These are phyloP conservation scores for Phyllosticta ampelicida DNA, from an alignment of 2,329 filamentous ascomycete genomes.

Conservation along the genomic window DNA sequence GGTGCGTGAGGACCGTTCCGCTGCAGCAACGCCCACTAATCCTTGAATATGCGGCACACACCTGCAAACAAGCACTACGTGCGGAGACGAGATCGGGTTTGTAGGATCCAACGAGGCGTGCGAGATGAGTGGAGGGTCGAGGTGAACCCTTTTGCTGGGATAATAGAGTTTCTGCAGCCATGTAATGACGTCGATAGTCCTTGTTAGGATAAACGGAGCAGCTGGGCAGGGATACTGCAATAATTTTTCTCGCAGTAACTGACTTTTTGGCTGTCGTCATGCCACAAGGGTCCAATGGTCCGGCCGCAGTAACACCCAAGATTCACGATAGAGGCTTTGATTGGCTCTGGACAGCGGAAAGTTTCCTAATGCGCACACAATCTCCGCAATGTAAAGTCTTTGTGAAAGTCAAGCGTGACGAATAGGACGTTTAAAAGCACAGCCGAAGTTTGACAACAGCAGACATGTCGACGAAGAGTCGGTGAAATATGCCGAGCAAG, in stretches of 20 bases:
- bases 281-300: neutral
- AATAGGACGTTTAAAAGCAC: neutral
- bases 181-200: neutral
- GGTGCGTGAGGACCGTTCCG: neutral
- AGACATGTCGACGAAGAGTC: neutral
- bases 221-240: neutral
- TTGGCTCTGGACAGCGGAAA: neutral
- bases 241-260: neutral
- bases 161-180: neutral
- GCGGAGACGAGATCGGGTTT: neutral
- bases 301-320: neutral
- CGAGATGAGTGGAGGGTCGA: neutral
- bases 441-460: neutral
- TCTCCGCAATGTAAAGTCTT: neutral
- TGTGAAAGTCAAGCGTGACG: neutral
- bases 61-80: neutral
- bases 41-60: neutral
- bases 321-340: neutral
- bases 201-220: neutral
- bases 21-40: neutral
- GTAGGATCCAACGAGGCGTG: neutral
- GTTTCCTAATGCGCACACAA: neutral
- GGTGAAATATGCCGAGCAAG: neutral
- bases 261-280: neutral
- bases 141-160: neutral